These are phyloP conservation scores for Poronia punctata DNA, from an alignment of 495 filamentous ascomycete genomes.

Conservation along the genomic window DNA sequence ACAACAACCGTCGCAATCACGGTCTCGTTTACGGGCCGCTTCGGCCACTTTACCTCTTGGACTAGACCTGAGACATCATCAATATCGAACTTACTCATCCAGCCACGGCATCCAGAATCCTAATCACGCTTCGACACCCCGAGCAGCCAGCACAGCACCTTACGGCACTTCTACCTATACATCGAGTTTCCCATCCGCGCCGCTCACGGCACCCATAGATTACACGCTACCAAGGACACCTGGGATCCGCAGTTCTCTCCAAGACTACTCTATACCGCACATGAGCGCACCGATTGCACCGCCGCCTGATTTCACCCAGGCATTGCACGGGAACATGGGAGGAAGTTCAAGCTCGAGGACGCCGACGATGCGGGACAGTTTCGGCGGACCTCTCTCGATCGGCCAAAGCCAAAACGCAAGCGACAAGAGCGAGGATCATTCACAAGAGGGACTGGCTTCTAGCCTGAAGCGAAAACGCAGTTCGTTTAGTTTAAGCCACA, in stretches of 20 bases:
- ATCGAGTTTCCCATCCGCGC: constrained; percentile 45
- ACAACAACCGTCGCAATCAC: constrained; percentile 35
- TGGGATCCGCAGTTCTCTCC: constrained; percentile 30
- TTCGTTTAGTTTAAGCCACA: constrained; percentile 29
- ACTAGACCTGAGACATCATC: constrained; percentile 38
- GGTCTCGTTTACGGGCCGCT: constrained; percentile 39
- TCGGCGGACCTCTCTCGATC: constrained; percentile 30
- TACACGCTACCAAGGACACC: constrained; percentile 45
- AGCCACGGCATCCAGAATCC: constrained; percentile 32
- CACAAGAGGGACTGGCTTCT: constrained; percentile 27
- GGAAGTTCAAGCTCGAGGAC: constrained; percentile 31
- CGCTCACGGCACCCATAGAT: constrained; percentile 46
- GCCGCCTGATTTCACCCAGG: constrained; percentile 44
- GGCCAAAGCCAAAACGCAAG: constrained; percentile 30
- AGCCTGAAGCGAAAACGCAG: constrained; percentile 47
- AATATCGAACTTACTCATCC: constrained; percentile 39
- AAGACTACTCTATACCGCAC: constrained; percentile 48
- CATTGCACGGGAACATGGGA: constrained; percentile 40
- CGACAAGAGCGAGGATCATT: constrained; percentile 33
- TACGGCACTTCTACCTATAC: constrained; percentile 42
- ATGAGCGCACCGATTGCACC: constrained; percentile 50
- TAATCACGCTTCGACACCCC: constrained; percentile 32
- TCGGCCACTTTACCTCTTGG: constrained; percentile 41
- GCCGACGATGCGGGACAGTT: constrained; percentile 39
- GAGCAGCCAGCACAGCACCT: constrained; percentile 32